A percentile compares a stretch with the other conserved stretches of the same genome.
Evolutionary conservation across 179 eudicot species (phyloP).

Genomic region (Beta macrorhiza): DNA sequence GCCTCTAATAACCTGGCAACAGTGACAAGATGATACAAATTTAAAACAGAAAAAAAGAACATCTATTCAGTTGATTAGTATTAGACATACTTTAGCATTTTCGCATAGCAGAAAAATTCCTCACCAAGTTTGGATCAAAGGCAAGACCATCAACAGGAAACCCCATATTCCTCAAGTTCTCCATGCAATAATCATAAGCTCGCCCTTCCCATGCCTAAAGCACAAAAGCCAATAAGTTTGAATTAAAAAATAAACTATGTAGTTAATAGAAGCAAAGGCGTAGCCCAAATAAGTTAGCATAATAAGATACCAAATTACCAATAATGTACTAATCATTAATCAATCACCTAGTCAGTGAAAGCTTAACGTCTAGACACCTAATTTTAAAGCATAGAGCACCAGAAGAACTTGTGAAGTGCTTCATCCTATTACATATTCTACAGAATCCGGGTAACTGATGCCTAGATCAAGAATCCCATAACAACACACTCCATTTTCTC

Average conservation of each 20-base stretch:
- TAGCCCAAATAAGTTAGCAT: neutral
- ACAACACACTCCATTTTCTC: neutral
- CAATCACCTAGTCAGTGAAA: neutral
- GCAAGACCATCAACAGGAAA: constrained; percentile 98
- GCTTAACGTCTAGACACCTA: neutral
- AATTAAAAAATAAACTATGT: neutral
- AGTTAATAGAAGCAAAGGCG: neutral
- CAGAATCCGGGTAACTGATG: neutral
- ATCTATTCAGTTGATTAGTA: neutral
- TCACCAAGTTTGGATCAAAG: constrained; percentile 89
- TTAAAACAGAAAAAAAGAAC: neutral
- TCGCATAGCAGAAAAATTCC: neutral
- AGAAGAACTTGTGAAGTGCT: neutral
- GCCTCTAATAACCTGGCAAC: constrained; percentile 83
- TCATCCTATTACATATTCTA: neutral
- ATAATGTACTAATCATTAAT: neutral
- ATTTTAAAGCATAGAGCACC: neutral
- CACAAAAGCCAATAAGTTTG: constrained; percentile 3
- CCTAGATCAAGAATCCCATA: neutral
- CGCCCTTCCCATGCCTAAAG: constrained; percentile 98
- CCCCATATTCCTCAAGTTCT: constrained; percentile 70
- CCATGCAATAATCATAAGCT: constrained; percentile 97
- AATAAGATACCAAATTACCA: neutral
- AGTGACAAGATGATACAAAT: constrained; percentile 16
- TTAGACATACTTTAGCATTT: neutral